These are phyloP conservation scores for Thelonectria olida DNA, from an alignment of 2,329 filamentous ascomycete genomes.

Conservation along the genomic window DNA sequence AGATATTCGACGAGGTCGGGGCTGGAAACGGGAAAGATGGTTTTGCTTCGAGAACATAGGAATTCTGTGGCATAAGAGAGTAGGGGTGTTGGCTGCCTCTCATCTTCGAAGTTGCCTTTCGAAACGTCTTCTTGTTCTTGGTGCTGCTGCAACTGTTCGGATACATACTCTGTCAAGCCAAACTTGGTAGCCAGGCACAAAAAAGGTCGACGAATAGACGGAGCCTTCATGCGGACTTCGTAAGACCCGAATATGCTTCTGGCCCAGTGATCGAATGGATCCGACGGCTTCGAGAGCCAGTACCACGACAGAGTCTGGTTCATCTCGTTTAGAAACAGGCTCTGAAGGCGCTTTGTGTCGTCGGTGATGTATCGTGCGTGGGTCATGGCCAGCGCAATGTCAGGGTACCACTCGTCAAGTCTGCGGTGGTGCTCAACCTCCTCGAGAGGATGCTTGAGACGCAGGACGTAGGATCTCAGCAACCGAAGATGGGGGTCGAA, in stretches of 20 bases:
- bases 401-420: slow-evolving; percentile 51
- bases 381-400: slow-evolving; percentile 48
- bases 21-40: slow-evolving; percentile 46
- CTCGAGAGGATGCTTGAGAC: slow-evolving; percentile 45
- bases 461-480: slow-evolving; percentile 45
- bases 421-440: slow-evolving; percentile 48
- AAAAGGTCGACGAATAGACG: slow-evolving; percentile 43
- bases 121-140: not conserved
- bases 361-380: slow-evolving; percentile 43
- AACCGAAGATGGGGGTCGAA: slow-evolving; percentile 46
- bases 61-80: slow-evolving; percentile 46
- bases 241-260: slow-evolving; percentile 44
- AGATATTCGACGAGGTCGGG: slow-evolving; percentile 40
- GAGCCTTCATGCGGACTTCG: slow-evolving; percentile 42
- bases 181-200: slow-evolving; percentile 46
- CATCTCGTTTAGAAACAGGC: slow-evolving; percentile 32
- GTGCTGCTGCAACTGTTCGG: slow-evolving; percentile 29
- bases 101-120: not conserved
- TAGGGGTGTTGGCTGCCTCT: slow-evolving; percentile 39
- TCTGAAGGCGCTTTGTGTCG: slow-evolving; percentile 26
- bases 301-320: slow-evolving; percentile 43
- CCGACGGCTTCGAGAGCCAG: slow-evolving; percentile 39
- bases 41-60: slow-evolving; percentile 45
- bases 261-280: slow-evolving; percentile 46
- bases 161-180: slow-evolving; percentile 42